phyloP scores from a whole-genome alignment of 257 asterid genomes.

The Dorcoceras hygrometricum region DNA sequence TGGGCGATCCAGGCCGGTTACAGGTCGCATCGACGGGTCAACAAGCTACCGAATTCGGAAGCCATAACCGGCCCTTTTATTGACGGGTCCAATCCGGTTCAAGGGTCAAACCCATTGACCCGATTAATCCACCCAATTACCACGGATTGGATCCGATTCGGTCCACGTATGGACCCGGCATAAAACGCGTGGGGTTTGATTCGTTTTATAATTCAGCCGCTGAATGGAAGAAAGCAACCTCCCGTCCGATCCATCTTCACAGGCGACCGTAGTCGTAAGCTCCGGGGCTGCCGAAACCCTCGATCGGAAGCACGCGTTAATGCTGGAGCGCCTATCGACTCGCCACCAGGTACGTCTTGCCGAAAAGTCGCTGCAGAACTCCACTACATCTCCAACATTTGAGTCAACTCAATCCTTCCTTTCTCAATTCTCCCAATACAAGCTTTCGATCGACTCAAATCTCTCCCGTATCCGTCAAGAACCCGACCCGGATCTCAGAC shows the following conservation, averaged over 20 bases:
- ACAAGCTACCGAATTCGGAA: too few relatives aligned
- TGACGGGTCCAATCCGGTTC: too few relatives aligned
- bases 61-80: too few relatives aligned
- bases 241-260: constrained; percentile 4
- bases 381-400: constrained; percentile 21
- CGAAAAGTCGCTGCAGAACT: constrained; percentile 33
- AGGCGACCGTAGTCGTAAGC: constrained; percentile 13
- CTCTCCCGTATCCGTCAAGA: constrained; percentile 46
- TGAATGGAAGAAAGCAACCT: constrained; percentile 43
- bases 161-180: too few relatives aligned
- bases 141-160: too few relatives aligned
- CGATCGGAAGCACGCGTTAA: constrained; percentile 67
- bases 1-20: too few relatives aligned
- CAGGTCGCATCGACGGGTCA: too few relatives aligned
- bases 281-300: constrained; percentile 28
- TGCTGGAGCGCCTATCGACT: constrained; percentile 77
- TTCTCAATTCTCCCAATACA: constrained; percentile 58
- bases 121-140: too few relatives aligned
- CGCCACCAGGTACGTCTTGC: constrained; percentile 60
- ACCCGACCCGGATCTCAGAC: constrained; percentile 36
- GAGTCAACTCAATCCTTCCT: constrained; percentile 66
- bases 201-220: too few relatives aligned
- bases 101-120: too few relatives aligned
- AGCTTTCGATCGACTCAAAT: constrained; percentile 55
- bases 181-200: too few relatives aligned